These are phyloP conservation scores for Tirmania nivea DNA, from an alignment of 495 filamentous ascomycete species.

Conservation along the genomic window DNA sequence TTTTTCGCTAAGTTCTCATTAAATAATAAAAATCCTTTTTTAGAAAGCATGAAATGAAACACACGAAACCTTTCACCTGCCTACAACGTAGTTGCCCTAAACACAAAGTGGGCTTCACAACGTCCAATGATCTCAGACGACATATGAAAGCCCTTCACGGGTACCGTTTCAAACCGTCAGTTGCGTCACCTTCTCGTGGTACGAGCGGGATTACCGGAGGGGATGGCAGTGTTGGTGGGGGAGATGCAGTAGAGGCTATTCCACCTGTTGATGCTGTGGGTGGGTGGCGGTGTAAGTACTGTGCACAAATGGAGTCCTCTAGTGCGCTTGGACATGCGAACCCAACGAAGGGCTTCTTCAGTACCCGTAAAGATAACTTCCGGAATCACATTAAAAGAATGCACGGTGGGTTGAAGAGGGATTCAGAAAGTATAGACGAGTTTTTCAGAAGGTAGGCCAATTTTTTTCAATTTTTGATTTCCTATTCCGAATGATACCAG, in stretches of 20 bases:
- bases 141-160: slow-evolving; percentile 55
- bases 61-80: slow-evolving; percentile 55
- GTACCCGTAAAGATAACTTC: slow-evolving; percentile 59
- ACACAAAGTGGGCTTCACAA: slow-evolving; percentile 46
- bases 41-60: slow-evolving; percentile 66
- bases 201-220: background rate
- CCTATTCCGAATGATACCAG: background rate
- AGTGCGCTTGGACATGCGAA: background rate
- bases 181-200: background rate
- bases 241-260: no score
- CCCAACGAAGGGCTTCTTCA: slow-evolving; percentile 51
- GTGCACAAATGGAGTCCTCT: slow-evolving; percentile 20
- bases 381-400: slow-evolving; percentile 63
- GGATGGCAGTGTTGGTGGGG: no score
- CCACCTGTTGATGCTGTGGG: background rate
- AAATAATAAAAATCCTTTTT: no score
- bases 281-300: slow-evolving; percentile 41
- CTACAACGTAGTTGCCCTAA: slow-evolving; percentile 35
- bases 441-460: slow-evolving; percentile 18
- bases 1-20: no score
- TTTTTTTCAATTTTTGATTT: slow-evolving; percentile 1
- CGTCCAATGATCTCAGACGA: slow-evolving; percentile 55
- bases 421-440: slow-evolving; percentile 3
- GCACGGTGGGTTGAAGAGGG: slow-evolving; percentile 25
- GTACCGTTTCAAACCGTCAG: slow-evolving; percentile 11